Evolutionary conservation across 352 stramenopile species (phyloP), one percentile per base, ranked within the genome.

Genomic region (Phytophthora melonis): DNA sequence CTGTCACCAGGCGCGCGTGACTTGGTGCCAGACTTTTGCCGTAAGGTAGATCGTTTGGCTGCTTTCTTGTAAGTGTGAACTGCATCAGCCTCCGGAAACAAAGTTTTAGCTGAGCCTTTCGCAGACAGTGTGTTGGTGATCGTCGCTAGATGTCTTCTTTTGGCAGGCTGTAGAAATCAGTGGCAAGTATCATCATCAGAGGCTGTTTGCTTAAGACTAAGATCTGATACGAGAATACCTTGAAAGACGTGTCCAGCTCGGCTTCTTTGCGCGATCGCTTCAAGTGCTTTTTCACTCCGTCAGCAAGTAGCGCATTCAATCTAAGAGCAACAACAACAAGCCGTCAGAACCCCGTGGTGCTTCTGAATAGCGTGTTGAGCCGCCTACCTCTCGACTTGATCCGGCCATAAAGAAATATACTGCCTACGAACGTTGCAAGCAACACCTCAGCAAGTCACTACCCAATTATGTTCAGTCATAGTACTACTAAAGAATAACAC

Each of bases 261-360:
- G 68, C 72, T 25, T 87, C 76, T 45, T 81, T 81, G 27, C 66
- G 61, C 53, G 80, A 67, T 32, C 85, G 72, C 63, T 93, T 90
- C 41, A 93, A 63, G 55, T 93, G 82, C 62, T 91, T 93, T 32
- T 90, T 93, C 23, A 91, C 85, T 27, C 62, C 76, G 49, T 86
- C 67, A n/a, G 69, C 56, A 21, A 93, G 62, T 65, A 82, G 59
- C 23, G 55, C 60, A 53, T 90, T 82, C 18, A 92, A 64, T 41
- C 78, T 91, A 68, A 21, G 45, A 61, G 56, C 19, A 30, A 8
- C 30, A 64, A 3, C 23, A 54, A 13, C 4, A 13, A 14, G 25
- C 13, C 13, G 49, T 43, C 18, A 60, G 19, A 34, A 43, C 30
- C 3, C 16, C 41, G 9, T 14, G 27, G 27, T 54, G 32, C 19